Base-by-base conservation (phyloP, 768 basidiomycete genomes). In the Pleurotus eryngii region DNA sequence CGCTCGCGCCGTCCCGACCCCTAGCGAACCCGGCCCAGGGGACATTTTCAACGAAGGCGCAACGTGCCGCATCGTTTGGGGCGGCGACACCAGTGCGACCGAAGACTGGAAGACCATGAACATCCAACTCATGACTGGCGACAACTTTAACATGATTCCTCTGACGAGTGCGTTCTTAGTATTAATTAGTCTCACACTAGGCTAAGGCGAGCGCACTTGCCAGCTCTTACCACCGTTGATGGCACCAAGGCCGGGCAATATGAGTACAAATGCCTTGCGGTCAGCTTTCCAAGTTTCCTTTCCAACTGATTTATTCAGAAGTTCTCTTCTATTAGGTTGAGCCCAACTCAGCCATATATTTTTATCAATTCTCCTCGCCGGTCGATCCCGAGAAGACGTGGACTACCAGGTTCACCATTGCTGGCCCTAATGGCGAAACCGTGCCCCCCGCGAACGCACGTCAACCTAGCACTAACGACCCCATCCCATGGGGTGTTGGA, bases 111-210 rank as follows among this genome's bases (percentile, higher is more conserved):
- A 80, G 66, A 68, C 74, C 59, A 90, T 88, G 84, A 72, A 77
- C 60, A 89, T 94, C 57, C 75, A 90, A 67, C 81, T 93, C 68
- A 92, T 90, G 90, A 85, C 87, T 1, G 92, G 91, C 4, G 67
- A 78, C 65, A 92, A 94, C 72, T 70, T 78, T 50, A 60, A 77
- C 39, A 92, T 92, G 90, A 65, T 83, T 40, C 80, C 77, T 62
- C 61, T 92, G 57, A 82, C 84, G 11, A 83, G 89, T 90, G 60
- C 58, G 85, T 75, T 30, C 15, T 38, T 26, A 20, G 47, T 14
- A 49, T 35, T 12, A 49, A 46, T 42, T 43, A n/a, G 15, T 4
- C 18, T 49, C 24, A 42, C 53, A 27, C 43, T 46, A 48, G 22
- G 38, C 46, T 37, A 30, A 42, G 24, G 37, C 56, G n/a, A 37